Evolutionary conservation across 495 filamentous ascomycete species (phyloP), one percentile per base, ranked within the genome.

Genomic region (Hypomontagnella submonticulosa): DNA sequence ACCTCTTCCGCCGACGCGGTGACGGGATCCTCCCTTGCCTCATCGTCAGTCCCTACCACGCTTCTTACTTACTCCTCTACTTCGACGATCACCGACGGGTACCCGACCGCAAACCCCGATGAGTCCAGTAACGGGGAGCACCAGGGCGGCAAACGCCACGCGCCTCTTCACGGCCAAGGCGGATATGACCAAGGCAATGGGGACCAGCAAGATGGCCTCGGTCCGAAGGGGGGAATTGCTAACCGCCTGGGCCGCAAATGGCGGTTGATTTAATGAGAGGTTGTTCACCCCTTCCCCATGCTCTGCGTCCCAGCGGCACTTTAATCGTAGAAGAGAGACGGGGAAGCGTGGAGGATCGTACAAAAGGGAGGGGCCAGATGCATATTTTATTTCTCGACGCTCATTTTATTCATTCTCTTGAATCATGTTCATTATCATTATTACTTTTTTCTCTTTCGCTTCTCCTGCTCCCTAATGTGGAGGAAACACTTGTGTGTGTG

Each of bases 321-420:
- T 19, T 15, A 23, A 42, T 63, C 13, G 34, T n/a, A 12, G 19
- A 37, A 40, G 7, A 44, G n/a, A 18, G 27, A 34, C 1, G 23
- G 15, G 27, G 27, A 23, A 4, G 33, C 38, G 40, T 1, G 40
- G 34, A 18, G 41, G 1, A 12, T 55, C 54, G 65, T 68, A 63
- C 55, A 66, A 63, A 68, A 56, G 38, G 23, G 55, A 48, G 15
- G 34, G 30, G 34, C 20, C 10, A 38, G 33, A 61, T 54, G 66
- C 38, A 69, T 65, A 65, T 27, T 69, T 61, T 15, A 41, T 38
- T 69, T 65, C 61, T 65, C 30, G 56, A 52, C 61, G 37, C 54
- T 69, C 66, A 55, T 48, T 67, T n/a, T n/a, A 51, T 63, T 3
- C 2, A n/a, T 40, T 23, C 18, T 41, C 42, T 49, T 56, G 15